Base-by-base conservation (phyloP, 2,329 filamentous ascomycete genomes). In the Dactylellina sp. region DNA sequence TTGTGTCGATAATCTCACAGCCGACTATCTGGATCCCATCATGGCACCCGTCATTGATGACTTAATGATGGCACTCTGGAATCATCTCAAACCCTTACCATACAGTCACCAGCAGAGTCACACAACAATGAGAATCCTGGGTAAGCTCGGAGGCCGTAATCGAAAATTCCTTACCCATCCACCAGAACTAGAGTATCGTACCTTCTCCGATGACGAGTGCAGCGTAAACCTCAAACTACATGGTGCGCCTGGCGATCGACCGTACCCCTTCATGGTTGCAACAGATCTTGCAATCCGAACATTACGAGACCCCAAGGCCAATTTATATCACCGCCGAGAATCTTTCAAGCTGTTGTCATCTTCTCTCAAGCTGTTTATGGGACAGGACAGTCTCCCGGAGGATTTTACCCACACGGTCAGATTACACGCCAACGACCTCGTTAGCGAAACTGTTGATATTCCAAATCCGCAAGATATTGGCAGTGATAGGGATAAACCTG, bases 41-140 rank as follows among this genome's bases (percentile, higher is more conserved):
- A 99, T 99, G 94, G 92, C 94, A 1, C 96, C 95, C 0, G 96
- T 98, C 24, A 98, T 99, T 81, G 94, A 99, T 78, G 95, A 99
- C 80, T 85, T 99, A 47, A 99, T 99, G 95, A 95, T 93, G 50
- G 94, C 94, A 0, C 85, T 99, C 0, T 99, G 96, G 85, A 93
- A 97, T 76, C 96, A 99, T 80, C 85, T 99, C 44, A 91, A 91
- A 78, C 96, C 95, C 6, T 90, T 93, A 75, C 95, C 95, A 0
- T 97, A 99, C 81, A 97, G 91, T 78, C 96, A 99, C 81, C 97
- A 97, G 81, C 94, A 98, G 79, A 92, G 96, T 0, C 95, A 99
- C 80, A 98, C 95, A 0, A 98, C 95, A 0, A 96, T 99, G 89
- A 86, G 95, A 49, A 99, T 99, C 66, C 85, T 99, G 1, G 95